Percentiles rank a stretch among this genome's conserved stretches.
phyloP scores from a whole-genome alignment of 805 yeast genomes.

The Ogataea ganodermae region DNA sequence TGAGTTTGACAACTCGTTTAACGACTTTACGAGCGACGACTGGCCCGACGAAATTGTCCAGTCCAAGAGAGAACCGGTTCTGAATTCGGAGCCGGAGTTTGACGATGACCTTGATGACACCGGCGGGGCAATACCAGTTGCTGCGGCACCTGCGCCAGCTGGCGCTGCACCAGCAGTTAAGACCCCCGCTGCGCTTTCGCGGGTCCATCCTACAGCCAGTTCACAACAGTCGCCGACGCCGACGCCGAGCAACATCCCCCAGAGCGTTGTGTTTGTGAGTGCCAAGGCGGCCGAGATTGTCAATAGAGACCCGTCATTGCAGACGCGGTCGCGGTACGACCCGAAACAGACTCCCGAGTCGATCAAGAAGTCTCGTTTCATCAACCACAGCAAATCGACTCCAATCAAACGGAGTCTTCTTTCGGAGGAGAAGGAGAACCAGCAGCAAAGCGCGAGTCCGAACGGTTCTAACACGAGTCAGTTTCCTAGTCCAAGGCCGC shows the following conservation, averaged over 20 bases:
- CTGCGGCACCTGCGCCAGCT: not conserved
- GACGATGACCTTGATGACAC: slow-evolving; percentile 25
- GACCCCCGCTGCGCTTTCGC: not conserved
- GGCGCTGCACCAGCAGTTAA: not conserved
- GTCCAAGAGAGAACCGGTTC: slow-evolving; percentile 12
- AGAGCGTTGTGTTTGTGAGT: slow-evolving; percentile 50
- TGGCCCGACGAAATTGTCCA: slow-evolving; percentile 32
- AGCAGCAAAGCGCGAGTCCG: not conserved
- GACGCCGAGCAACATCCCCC: slow-evolving; percentile 26
- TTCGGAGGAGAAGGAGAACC: slow-evolving; percentile 19
- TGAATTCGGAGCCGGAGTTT: slow-evolving; percentile 32
- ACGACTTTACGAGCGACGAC: slow-evolving; percentile 48
- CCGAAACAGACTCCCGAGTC: slow-evolving; percentile 60
- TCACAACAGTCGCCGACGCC: slow-evolving; percentile 14
- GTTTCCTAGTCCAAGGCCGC: slow-evolving; percentile 12
- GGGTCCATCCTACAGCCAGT: not conserved
- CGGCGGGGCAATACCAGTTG: too few species aligned
- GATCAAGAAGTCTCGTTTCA: slow-evolving; percentile 47
- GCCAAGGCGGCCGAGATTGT: slow-evolving; percentile 65
- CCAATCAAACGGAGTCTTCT: slow-evolving; percentile 51
- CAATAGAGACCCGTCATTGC: slow-evolving; percentile 44
- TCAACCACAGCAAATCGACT: slow-evolving; percentile 68
- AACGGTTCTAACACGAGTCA: too few species aligned
- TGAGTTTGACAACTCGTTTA: slow-evolving; percentile 50
- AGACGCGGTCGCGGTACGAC: slow-evolving; percentile 47